Conservation (phyloP, 2,329 filamentous ascomycete species). For the Aspergillus flavus region DNA sequence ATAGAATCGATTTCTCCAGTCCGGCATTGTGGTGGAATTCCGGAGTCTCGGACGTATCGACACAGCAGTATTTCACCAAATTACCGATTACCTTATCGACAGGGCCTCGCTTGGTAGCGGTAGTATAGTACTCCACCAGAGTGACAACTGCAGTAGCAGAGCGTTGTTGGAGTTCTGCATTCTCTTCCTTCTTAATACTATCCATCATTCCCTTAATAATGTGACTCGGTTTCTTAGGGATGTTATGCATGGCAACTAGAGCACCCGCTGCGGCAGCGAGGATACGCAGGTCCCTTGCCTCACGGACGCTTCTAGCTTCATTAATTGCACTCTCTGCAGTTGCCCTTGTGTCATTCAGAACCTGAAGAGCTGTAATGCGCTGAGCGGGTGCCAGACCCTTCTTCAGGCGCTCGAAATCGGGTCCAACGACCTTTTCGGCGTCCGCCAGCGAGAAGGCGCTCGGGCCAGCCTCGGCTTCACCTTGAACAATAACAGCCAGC, state of each 20-base stretch:
- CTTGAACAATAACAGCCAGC: slow-evolving; percentile 89
- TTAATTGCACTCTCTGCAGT: slow-evolving; percentile 72
- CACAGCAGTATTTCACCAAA: slow-evolving; percentile 94
- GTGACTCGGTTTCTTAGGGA: slow-evolving; percentile 90
- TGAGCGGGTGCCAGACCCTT: slow-evolving; percentile 87
- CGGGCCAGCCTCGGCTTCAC: slow-evolving; percentile 86
- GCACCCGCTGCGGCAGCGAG: slow-evolving; percentile 84
- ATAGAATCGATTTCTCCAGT: slow-evolving; percentile 80
- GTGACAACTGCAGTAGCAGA: slow-evolving; percentile 82
- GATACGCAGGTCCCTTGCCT: slow-evolving; percentile 80
- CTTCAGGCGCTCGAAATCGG: slow-evolving; percentile 86
- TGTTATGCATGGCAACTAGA: slow-evolving; percentile 79
- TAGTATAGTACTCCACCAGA: slow-evolving; percentile 84
- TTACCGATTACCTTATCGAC: slow-evolving; percentile 97
- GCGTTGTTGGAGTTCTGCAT: slow-evolving; percentile 80
- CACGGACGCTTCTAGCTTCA: slow-evolving; percentile 78
- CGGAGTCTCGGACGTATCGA: slow-evolving; percentile 95
- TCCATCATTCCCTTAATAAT: slow-evolving; percentile 99
- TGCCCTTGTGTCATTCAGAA: slow-evolving; percentile 74
- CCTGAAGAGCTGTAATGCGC: slow-evolving; percentile 77
- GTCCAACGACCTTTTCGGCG: slow-evolving; percentile 81
- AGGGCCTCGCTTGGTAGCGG: slow-evolving; percentile 75
- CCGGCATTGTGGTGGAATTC: slow-evolving; percentile 84
- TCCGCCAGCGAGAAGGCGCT: slow-evolving; percentile 87
- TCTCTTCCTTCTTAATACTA: slow-evolving; percentile 94